Evolutionary conservation across 768 basidiomycete genomes (phyloP).

Genomic region (Pholiota conissans): DNA sequence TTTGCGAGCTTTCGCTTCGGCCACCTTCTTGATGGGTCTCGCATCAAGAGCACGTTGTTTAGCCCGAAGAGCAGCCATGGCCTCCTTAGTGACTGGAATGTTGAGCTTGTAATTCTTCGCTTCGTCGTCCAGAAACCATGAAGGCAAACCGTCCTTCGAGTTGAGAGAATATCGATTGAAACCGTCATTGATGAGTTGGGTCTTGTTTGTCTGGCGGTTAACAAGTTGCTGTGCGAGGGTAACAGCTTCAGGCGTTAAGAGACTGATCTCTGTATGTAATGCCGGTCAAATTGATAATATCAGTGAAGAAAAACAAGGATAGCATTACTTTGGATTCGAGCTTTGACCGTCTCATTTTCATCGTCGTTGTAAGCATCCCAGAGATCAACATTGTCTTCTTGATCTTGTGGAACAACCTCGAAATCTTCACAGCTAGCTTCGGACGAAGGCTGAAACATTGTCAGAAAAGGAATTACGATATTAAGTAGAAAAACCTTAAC

Average conservation of each 20-base stretch:
- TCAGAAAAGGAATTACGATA: background rate
- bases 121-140: constrained; percentile 99
- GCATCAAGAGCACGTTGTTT: constrained; percentile 94
- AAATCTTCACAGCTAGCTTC: constrained; percentile 46
- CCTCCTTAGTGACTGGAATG: constrained; percentile 96
- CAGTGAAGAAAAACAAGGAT: background rate
- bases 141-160: constrained; percentile 87
- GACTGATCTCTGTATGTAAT: constrained; percentile 61
- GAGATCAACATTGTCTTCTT: constrained; percentile 60
- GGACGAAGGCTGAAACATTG: constrained; percentile 1
- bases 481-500: constrained; percentile 2
- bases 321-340: constrained; percentile 64
- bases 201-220: constrained; percentile 87
- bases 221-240: constrained; percentile 89
- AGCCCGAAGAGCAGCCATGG: constrained; percentile 78
- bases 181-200: constrained; percentile 89
- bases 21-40: constrained; percentile 97
- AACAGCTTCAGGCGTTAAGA: constrained; percentile 87
- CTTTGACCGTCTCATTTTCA: constrained; percentile 65
- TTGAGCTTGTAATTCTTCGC: constrained; percentile 90
- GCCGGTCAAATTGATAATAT: background rate
- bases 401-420: constrained; percentile 70
- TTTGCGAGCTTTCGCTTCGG: constrained; percentile 97
- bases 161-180: constrained; percentile 94
- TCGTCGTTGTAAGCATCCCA: constrained; percentile 86